Percentiles rank a stretch among this genome's conserved stretches.
These are phyloP conservation scores for Chaetoceros muelleri DNA, from an alignment of 108 stramenopile species.

Conservation along the genomic window DNA sequence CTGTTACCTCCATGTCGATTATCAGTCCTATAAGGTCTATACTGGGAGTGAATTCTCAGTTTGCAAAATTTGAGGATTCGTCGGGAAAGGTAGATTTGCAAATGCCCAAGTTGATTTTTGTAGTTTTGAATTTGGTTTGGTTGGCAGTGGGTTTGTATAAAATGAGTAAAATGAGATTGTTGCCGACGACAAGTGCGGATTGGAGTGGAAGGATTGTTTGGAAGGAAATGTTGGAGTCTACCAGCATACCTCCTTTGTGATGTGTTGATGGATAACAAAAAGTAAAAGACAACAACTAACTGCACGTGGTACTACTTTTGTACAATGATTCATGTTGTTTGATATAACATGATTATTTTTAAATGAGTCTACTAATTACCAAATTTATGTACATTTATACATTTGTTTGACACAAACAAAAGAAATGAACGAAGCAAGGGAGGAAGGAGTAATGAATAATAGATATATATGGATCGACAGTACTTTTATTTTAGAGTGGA, in stretches of 20 bases:
- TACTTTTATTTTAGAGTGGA: too few relatives aligned
- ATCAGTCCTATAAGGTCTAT: conserved; percentile 77
- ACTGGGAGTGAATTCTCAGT: conserved; percentile 40
- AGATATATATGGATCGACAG: too few relatives aligned
- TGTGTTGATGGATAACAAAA: neutral
- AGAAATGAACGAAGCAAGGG: too few relatives aligned
- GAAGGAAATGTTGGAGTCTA: conserved; percentile 85
- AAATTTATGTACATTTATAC: too few relatives aligned
- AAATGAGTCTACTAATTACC: too few relatives aligned
- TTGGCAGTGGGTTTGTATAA: conserved; percentile 87
- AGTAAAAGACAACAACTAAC: too few relatives aligned
- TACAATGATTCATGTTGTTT: too few relatives aligned
- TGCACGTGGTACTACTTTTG: too few relatives aligned
- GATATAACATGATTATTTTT: too few relatives aligned
- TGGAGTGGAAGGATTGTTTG: conserved; percentile 82
- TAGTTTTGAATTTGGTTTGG: conserved; percentile 80
- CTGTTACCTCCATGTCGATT: conserved; percentile 75
- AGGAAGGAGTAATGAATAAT: too few relatives aligned
- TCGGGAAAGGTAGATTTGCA: conserved; percentile 53
- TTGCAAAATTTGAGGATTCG: conserved; percentile 49
- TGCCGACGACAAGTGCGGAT: conserved; percentile 90
- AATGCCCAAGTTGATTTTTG: conserved; percentile 66
- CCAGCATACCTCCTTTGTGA: conserved; percentile 66
- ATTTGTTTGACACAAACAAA: too few relatives aligned
- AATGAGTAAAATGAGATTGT: conserved; percentile 88